These are phyloP conservation scores for Xylaria curta DNA, from an alignment of 495 filamentous ascomycete genomes.

Conservation along the genomic window DNA sequence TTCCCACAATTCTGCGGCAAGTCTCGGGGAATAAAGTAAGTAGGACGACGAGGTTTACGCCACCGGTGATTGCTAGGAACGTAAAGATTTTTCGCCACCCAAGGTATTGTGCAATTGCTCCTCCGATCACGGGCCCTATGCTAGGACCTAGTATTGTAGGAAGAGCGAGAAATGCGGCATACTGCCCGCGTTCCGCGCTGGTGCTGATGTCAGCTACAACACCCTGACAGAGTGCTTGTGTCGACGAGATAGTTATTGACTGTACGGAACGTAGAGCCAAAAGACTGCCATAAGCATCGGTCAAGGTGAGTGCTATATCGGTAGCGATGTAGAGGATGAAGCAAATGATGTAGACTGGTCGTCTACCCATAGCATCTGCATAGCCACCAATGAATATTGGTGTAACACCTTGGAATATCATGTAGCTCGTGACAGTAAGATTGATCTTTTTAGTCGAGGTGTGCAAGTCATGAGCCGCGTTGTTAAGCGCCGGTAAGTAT, in stretches of 20 bases:
- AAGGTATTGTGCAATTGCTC: slow-evolving; percentile 62
- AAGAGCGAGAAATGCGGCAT: slow-evolving; percentile 48
- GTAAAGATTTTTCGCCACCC: slow-evolving; percentile 75
- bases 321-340: slow-evolving; percentile 63
- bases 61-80: slow-evolving; percentile 64
- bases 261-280: slow-evolving; percentile 63
- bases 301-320: slow-evolving; percentile 61
- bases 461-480: slow-evolving; percentile 57
- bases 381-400: slow-evolving; percentile 64
- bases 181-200: slow-evolving; percentile 58
- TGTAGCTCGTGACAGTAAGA: slow-evolving; percentile 66
- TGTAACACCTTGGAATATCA: slow-evolving; percentile 64
- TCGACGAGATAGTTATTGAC: slow-evolving; percentile 59
- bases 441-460: slow-evolving; percentile 63
- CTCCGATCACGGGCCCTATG: slow-evolving; percentile 68
- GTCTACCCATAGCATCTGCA: slow-evolving; percentile 60
- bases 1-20: slow-evolving; percentile 66
- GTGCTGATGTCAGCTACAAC: slow-evolving; percentile 62
- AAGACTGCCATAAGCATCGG: slow-evolving; percentile 55
- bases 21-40: slow-evolving; percentile 64
- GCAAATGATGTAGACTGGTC: slow-evolving; percentile 60
- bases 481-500: slow-evolving; percentile 72
- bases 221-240: slow-evolving; percentile 60
- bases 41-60: slow-evolving; percentile 49
- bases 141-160: slow-evolving; percentile 54